Evolutionary conservation across 371 early-diverging fungal genomes (phyloP).

Genomic region (Blyttiomyces sp.): DNA sequence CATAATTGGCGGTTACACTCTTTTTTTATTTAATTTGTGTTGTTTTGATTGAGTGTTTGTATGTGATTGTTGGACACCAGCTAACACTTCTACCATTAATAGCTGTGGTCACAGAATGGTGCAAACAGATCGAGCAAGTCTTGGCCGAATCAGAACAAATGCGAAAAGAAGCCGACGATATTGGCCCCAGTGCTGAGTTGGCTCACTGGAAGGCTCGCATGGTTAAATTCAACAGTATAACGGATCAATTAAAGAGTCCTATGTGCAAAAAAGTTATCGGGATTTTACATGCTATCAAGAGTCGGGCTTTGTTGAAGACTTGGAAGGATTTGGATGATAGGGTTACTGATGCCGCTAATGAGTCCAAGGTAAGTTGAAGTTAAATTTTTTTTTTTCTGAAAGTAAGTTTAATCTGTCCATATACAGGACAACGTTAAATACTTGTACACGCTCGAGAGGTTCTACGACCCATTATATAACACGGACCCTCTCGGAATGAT

Average conservation of each 20-base stretch:
- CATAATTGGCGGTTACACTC: background rate
- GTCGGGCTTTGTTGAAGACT: slow-evolving; percentile 44
- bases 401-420: background rate
- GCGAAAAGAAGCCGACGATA: slow-evolving; percentile 65
- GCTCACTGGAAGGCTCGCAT: slow-evolving; percentile 65
- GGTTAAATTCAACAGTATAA: slow-evolving; percentile 64
- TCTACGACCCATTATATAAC: slow-evolving; percentile 59
- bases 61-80: no score
- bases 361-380: slow-evolving; percentile 46
- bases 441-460: slow-evolving; percentile 58
- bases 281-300: slow-evolving; percentile 55
- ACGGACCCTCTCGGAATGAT: slow-evolving; percentile 58
- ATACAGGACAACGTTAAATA: slow-evolving; percentile 60
- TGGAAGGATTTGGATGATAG: slow-evolving; percentile 63
- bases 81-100: no score
- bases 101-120: slow-evolving; percentile 57
- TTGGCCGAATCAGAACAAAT: slow-evolving; percentile 62
- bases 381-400: background rate
- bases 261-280: slow-evolving; percentile 61
- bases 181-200: slow-evolving; percentile 62
- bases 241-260: slow-evolving; percentile 56
- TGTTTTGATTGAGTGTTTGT: background rate
- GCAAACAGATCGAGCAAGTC: slow-evolving; percentile 64
- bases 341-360: slow-evolving; percentile 65
- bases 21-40: background rate